A percentile compares a stretch with the other conserved stretches of the same genome.
phyloP scores from a whole-genome alignment of 768 basidiomycete species.

The Sistotremastrum niveocremeum region DNA sequence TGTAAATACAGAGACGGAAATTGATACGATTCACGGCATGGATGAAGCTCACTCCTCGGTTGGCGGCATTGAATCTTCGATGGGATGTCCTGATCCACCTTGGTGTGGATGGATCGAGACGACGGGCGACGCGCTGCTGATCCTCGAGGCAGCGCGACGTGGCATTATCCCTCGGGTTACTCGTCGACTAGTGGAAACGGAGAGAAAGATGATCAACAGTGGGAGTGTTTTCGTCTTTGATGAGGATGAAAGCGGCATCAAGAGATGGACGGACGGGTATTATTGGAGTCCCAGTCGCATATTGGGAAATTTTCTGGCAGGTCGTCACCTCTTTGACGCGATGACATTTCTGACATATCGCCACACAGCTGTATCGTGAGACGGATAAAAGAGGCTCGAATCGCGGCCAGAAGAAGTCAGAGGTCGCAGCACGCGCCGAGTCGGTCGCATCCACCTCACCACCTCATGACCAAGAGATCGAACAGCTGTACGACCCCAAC shows the following conservation, averaged over 20 bases:
- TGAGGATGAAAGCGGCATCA: conserved; percentile 94
- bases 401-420: conserved; percentile 23
- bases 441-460: conserved; percentile 16
- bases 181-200: conserved; percentile 80
- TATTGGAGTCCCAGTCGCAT: conserved; percentile 92
- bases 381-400: conserved; percentile 70
- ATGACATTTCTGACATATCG: neutral
- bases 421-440: conserved; percentile 24
- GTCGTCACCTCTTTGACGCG: conserved; percentile 4
- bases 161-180: conserved; percentile 89
- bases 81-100: conserved; percentile 44
- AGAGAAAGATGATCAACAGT: conserved; percentile 84
- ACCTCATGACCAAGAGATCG: neutral
- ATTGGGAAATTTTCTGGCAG: conserved; percentile 75
- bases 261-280: conserved; percentile 96
- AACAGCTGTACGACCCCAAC: conserved; percentile 2
- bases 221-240: conserved; percentile 97
- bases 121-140: conserved; percentile 88
- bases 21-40: too few species aligned
- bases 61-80: too few species aligned
- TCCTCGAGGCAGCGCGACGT: conserved; percentile 85
- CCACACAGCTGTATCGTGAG: conserved; percentile 64
- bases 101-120: conserved; percentile 94
- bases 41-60: too few species aligned
- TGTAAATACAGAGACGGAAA: too few species aligned